These are phyloP conservation scores for Globisporangium yorkense DNA, from an alignment of 352 stramenopile genomes.

Conservation along the genomic window DNA sequence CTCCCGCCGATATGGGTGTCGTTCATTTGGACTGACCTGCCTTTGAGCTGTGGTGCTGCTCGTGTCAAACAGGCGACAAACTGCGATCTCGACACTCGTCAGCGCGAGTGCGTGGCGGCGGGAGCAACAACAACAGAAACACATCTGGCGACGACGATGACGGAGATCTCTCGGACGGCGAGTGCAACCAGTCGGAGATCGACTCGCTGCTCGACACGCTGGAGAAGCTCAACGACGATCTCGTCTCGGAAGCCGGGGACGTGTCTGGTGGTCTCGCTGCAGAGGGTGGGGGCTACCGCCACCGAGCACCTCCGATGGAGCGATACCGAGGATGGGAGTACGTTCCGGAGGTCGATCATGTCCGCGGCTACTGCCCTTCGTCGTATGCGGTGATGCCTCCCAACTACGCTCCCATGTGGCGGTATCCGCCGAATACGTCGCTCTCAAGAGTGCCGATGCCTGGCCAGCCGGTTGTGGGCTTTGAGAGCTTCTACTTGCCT, in stretches of 20 bases:
- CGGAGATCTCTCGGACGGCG: slow-evolving; percentile 4
- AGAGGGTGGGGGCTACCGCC: neutral
- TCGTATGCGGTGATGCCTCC: slow-evolving; percentile 1
- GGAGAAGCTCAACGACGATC: slow-evolving; percentile 19
- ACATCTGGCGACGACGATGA: neutral
- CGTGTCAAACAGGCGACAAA: slow-evolving; percentile 5
- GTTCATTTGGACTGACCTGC: neutral
- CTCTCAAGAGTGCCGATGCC: neutral
- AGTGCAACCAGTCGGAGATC: slow-evolving; percentile 14
- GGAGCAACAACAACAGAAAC: slow-evolving; percentile 9
- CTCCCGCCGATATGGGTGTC: neutral
- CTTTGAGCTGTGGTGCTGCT: neutral
- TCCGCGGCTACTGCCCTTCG: slow-evolving; percentile 1
- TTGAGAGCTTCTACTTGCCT: neutral
- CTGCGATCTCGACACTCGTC: slow-evolving; percentile 1
- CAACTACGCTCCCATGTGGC: slow-evolving; percentile 7
- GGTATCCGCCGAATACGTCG: neutral
- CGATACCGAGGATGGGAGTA: slow-evolving; percentile 8
- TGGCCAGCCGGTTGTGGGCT: neutral
- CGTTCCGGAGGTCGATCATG: slow-evolving; percentile 1
- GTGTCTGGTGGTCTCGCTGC: slow-evolving; percentile 9
- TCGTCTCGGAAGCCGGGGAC: slow-evolving; percentile 19
- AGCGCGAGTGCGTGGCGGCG: neutral
- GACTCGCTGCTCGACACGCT: slow-evolving; percentile 15
- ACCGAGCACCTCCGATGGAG: slow-evolving; percentile 1